Base-by-base conservation (phyloP, 2,329 filamentous ascomycete species). In the Elsinoe fawcettii region DNA sequence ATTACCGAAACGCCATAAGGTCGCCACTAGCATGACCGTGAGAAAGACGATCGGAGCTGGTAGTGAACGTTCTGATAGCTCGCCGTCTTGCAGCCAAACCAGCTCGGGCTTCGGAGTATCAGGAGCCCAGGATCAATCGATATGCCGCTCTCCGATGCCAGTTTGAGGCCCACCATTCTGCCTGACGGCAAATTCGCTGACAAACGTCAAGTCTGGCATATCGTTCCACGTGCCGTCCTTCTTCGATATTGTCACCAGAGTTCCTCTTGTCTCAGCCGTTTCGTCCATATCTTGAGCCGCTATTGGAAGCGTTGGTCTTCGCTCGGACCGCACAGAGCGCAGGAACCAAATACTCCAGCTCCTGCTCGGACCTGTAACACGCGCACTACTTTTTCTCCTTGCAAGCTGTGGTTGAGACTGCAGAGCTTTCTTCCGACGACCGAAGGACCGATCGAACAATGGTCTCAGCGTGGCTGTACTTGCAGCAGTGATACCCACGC, bases 401-500 rank as follows among this genome's bases (percentile, higher is more conserved):
- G 41, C 41, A 3, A 44, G 8, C 9, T 8, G 22, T 14, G 41
- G 18, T 23, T 23, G 41, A 11, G 41, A 14, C 9, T 44, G 41
- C 3, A 44, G 41, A 6, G 18, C 8, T 23, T 44, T 44, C 16
- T 44, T 22, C 41, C 20, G 16, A 11, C 41, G 16, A 22, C 41
- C 18, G 39, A 58, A 51, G 58, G 56, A 44, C 20, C 37, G 36
- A 8, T 57, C 58, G 54, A 68, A 67, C 2, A 72, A 59, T 5
- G 70, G 68, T 14, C 69, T 65, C 14, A 70, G 60, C 2, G 69
- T 66, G 1, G 67, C 64, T 4, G 68, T 56, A 9, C 64, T 67
- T 4, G 68, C 65, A 14, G 69, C 69, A 12, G 64, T 63, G 12
- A 70, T 66, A n/a, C 67, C 68, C 5, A 71, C 60, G n/a, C 68